These are phyloP conservation scores for Chaetomium tenue DNA, from an alignment of 495 filamentous ascomycete genomes.

Conservation along the genomic window DNA sequence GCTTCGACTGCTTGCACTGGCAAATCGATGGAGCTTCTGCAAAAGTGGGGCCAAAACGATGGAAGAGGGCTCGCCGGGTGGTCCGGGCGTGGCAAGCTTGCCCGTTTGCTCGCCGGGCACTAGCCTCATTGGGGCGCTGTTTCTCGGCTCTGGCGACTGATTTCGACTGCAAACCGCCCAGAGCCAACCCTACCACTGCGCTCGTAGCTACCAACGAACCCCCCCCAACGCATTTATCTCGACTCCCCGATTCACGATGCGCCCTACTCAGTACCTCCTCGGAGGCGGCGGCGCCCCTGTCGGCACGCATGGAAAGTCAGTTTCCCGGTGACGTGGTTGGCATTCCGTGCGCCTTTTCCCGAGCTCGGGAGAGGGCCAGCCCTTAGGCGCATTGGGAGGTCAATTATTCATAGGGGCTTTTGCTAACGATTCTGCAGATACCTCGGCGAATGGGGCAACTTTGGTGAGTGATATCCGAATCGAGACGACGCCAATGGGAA, in stretches of 20 bases:
- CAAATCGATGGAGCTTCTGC: slow-evolving; percentile 30
- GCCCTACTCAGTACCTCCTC: slow-evolving; percentile 49
- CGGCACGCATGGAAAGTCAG: slow-evolving; percentile 71
- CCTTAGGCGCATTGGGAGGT: background rate
- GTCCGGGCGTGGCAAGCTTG: slow-evolving; percentile 13
- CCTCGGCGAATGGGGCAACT: slow-evolving; percentile 78
- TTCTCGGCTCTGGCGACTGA: slow-evolving; percentile 37
- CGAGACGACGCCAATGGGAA: slow-evolving; percentile 1
- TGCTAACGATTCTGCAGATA: slow-evolving; percentile 58
- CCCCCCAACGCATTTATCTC: slow-evolving; percentile 23
- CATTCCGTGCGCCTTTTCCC: slow-evolving; percentile 25
- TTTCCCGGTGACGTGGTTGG: slow-evolving; percentile 33
- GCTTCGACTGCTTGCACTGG: slow-evolving; percentile 1
- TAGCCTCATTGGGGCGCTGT: slow-evolving; percentile 44
- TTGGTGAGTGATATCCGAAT: slow-evolving; percentile 62
- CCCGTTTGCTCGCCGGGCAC: background rate
- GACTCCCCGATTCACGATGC: slow-evolving; percentile 57
- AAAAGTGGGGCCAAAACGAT: slow-evolving; percentile 23
- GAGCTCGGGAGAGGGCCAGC: slow-evolving; percentile 13
- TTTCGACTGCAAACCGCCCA: slow-evolving; percentile 31
- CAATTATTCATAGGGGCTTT: background rate
- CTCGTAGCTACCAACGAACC: slow-evolving; percentile 33
- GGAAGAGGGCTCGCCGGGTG: background rate
- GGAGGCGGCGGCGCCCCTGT: slow-evolving; percentile 56
- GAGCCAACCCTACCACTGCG: slow-evolving; percentile 28